phyloP scores from a whole-genome alignment of 176 grass and related monocot species.

The Oryza glumipatula region DNA sequence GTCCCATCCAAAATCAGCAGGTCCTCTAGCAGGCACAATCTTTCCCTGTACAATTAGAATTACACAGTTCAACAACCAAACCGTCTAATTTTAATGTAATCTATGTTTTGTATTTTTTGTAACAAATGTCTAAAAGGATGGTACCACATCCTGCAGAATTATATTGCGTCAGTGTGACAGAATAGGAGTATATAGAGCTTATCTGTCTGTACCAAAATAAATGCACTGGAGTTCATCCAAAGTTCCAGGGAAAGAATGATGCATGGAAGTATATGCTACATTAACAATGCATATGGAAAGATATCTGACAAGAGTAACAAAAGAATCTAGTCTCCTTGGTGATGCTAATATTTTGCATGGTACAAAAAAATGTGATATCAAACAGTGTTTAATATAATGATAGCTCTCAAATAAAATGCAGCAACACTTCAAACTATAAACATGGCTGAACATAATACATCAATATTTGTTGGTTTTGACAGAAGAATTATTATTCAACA shows the following conservation, averaged over 20 bases:
- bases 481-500: not conserved
- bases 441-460: not conserved
- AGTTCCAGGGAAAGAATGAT: not conserved
- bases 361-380: not conserved
- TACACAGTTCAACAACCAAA: not conserved
- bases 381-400: not conserved
- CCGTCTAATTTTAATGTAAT: not conserved
- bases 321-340: not conserved
- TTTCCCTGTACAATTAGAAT: slow-evolving; percentile 60
- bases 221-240: not conserved
- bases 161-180: not conserved
- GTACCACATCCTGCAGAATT: not conserved
- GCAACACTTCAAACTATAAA: not conserved
- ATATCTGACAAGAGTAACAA: not conserved
- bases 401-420: not conserved
- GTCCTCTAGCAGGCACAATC: slow-evolving; percentile 80
- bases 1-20: slow-evolving; percentile 97
- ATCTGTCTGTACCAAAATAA: not conserved
- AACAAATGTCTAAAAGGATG: not conserved
- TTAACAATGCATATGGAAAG: not conserved
- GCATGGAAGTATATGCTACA: not conserved
- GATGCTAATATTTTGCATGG: not conserved
- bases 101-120: not conserved
- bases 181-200: not conserved
- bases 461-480: not conserved